Conservation (phyloP, 768 basidiomycete genomes). For the Leucosporidium yakuticum region DNA sequence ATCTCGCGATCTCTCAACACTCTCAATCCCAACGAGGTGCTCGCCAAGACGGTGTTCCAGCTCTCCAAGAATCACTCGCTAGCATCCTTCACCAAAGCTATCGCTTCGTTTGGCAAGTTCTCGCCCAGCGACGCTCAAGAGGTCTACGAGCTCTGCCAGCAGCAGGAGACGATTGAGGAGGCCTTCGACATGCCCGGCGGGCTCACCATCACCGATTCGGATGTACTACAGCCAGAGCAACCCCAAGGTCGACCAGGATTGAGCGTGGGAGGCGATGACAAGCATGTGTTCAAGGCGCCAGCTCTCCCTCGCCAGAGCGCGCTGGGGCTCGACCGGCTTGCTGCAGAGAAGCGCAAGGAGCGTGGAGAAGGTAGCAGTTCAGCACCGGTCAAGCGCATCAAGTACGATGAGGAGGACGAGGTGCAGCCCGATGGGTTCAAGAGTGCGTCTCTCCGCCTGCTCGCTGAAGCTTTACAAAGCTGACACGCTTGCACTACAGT, state of each 20-base stretch:
- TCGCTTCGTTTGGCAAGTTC: constrained; percentile 79
- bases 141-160: constrained; percentile 47
- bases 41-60: constrained; percentile 71
- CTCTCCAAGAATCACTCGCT: constrained; percentile 44
- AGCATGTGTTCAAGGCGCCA: constrained; percentile 72
- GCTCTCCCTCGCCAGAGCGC: constrained; percentile 71
- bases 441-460: constrained; percentile 50
- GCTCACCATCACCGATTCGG: constrained; percentile 28
- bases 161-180: constrained; percentile 16
- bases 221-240: constrained; percentile 34
- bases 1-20: constrained; percentile 73
- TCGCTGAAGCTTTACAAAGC: not conserved
- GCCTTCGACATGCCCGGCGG: constrained; percentile 21
- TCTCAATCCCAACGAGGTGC: constrained; percentile 73
- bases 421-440: constrained; percentile 59
- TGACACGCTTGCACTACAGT: constrained; percentile 51
- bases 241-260: constrained; percentile 32
- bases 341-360: constrained; percentile 68
- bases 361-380: constrained; percentile 49
- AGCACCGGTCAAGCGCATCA: constrained; percentile 55
- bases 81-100: constrained; percentile 50
- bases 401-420: constrained; percentile 54
- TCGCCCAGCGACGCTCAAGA: constrained; percentile 69
- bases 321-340: constrained; percentile 80
- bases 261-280: constrained; percentile 48